Base-by-base conservation (phyloP, 2,329 filamentous ascomycete species). In the Talaromyces sp. region DNA sequence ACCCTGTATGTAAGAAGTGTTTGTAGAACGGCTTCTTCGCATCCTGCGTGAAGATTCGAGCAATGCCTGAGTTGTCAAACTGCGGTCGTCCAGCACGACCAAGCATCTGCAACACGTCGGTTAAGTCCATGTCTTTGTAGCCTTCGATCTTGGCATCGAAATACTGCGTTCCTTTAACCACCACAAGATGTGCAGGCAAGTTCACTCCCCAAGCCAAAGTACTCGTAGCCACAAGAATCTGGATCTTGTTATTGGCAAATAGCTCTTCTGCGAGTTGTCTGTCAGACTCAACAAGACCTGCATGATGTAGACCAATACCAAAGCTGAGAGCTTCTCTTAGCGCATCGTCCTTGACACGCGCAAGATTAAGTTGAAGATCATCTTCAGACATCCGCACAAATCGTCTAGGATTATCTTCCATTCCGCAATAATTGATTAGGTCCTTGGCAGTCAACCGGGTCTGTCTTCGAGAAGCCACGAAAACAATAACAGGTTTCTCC, bases 21-120 rank as follows among this genome's bases (percentile, higher is more conserved):
- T 99, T 99, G 77, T 99, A 99, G 74, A 99, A 99, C 60, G 95
- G 91, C 75, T 99, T 99, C 80, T 97, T 99, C 2, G 93, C 80
- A 67, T 97, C 92, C 68, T 99, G 92, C 0, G 94, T 99, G 70
- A 99, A 96, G 69, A 99, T 99, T 31, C 93, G 87, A 9, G 94
- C 95, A 58, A 99, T 95, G 64, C 95, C 94, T 0, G 92, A 96
- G 56, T 87, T 89, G 73, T 99, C 94, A 71, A 99, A 99, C 70
- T 99, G 94, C 3, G 94, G 94, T 62, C 94, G 89, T 15, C 94
- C 94, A 11, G 94, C 94, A 75, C 94, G 88, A 65, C 94, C 94
- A 28, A 99, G 80, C 94, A 99, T 99, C 75, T 99, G 94, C 61
- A 99, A 78, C 33, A 99, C 94, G 74, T 99, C 94, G 0, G 94